Evolutionary conservation across 768 basidiomycete genomes (phyloP).

Genomic region (Infundibulicybe gibba): DNA sequence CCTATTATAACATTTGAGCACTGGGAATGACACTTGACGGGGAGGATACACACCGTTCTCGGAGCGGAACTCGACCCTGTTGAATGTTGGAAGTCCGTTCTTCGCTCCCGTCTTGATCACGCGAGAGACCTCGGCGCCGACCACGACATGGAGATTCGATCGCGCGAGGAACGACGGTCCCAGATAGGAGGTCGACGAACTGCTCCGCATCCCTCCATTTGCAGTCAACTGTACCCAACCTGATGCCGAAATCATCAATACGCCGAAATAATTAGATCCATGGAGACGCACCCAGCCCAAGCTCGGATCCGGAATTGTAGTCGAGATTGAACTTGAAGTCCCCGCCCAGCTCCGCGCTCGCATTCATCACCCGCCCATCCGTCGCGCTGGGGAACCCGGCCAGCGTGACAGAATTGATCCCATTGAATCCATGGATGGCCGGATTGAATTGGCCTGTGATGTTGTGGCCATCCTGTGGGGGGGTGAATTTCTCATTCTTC

Average conservation of each 20-base stretch:
- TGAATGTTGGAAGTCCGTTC: slow-evolving; percentile 14
- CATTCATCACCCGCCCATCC: slow-evolving; percentile 23
- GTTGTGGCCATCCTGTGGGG: slow-evolving; percentile 25
- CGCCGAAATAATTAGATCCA: background rate
- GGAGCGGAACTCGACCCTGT: slow-evolving; percentile 16
- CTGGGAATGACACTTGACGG: slow-evolving; percentile 9
- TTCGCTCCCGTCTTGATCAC: slow-evolving; percentile 12
- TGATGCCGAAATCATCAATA: background rate
- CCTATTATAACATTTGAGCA: slow-evolving; percentile 16
- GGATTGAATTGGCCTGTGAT: slow-evolving; percentile 26
- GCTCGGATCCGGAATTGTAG: slow-evolving; percentile 18
- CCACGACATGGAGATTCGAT: slow-evolving; percentile 19
- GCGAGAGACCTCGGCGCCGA: slow-evolving; percentile 16
- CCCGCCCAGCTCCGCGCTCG: slow-evolving; percentile 16
- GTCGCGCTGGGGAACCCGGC: slow-evolving; percentile 20
- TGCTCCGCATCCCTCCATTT: slow-evolving; percentile 18
- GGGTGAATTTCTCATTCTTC: slow-evolving; percentile 22
- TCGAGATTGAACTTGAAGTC: slow-evolving; percentile 21
- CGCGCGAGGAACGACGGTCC: slow-evolving; percentile 9
- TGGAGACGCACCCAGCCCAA: slow-evolving; percentile 17
- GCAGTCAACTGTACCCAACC: slow-evolving; percentile 23
- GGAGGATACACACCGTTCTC: no score
- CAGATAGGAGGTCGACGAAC: slow-evolving; percentile 23
- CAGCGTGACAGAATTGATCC: slow-evolving; percentile 24
- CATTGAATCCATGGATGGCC: slow-evolving; percentile 22